These are phyloP conservation scores for Cymbopogon flexuosus DNA, from an alignment of 202 grass and related monocot genomes.

Conservation along the genomic window DNA sequence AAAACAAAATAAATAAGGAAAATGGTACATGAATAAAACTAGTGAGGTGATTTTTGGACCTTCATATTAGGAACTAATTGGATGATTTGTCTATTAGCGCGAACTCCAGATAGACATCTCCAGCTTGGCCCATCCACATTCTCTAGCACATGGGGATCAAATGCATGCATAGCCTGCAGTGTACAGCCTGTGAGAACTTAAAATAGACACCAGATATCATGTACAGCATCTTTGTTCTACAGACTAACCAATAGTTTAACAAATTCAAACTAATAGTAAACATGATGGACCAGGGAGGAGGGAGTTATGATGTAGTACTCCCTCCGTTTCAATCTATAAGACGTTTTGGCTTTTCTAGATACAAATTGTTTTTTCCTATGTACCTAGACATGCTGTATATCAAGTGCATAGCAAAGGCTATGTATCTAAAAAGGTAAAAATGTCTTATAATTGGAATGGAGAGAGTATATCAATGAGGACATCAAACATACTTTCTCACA, in stretches of 20 bases:
- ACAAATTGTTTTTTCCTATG: not conserved
- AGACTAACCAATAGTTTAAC: constrained; percentile 5
- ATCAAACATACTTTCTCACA: constrained; percentile 15
- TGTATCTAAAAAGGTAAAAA: too few species aligned
- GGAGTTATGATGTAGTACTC: not conserved
- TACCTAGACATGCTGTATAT: too few species aligned
- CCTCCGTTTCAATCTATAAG: not conserved
- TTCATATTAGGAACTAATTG: constrained; percentile 71
- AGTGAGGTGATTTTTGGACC: constrained; percentile 31
- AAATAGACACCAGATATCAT: constrained; percentile 24
- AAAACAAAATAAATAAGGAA: constrained; percentile 12
- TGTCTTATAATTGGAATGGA: too few species aligned
- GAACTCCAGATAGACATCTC: constrained; percentile 72
- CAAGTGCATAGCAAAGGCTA: too few species aligned
- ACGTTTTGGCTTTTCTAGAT: not conserved
- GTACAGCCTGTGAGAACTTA: constrained; percentile 26
- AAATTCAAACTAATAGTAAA: not conserved
- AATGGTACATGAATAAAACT: constrained; percentile 12
- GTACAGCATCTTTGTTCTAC: not conserved
- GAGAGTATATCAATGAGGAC: not conserved
- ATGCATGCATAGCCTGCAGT: constrained; percentile 49
- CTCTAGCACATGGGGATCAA: constrained; percentile 43
- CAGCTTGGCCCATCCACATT: constrained; percentile 55
- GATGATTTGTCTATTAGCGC: constrained; percentile 59
- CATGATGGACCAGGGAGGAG: not conserved